A percentile compares a stretch with the other conserved stretches of the same genome.
Conservation (phyloP, 1,284 basidiomycete species). For the Malassezia nana region DNA sequence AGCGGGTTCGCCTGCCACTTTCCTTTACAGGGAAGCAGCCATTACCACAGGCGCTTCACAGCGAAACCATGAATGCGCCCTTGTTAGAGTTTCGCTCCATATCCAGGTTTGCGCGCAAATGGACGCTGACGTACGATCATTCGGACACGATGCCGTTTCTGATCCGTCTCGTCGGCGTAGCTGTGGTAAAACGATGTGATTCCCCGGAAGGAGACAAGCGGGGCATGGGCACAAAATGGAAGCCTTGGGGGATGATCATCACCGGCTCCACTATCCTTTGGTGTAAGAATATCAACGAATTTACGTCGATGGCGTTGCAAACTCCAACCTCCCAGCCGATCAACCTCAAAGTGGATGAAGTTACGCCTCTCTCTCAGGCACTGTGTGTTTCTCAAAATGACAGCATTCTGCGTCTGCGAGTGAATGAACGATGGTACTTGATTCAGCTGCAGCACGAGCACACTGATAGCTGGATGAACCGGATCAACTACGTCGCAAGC, state of each 20-base stretch:
- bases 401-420: background rate
- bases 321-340: background rate
- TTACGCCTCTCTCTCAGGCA: background rate
- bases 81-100: background rate
- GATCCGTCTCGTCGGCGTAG: background rate
- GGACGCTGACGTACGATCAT: background rate
- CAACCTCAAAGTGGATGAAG: background rate
- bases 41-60: constrained; percentile 49
- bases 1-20: background rate
- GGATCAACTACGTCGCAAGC: constrained; percentile 6
- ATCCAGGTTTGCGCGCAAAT: background rate
- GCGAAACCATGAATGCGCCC: background rate
- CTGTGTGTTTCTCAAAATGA: background rate
- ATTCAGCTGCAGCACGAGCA: background rate
- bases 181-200: background rate
- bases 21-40: constrained; percentile 43
- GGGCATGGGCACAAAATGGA: constrained; percentile 55
- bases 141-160: background rate
- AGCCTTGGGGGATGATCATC: constrained; percentile 70
- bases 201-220: background rate
- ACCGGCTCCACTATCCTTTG: constrained; percentile 83
- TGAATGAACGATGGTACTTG: background rate
- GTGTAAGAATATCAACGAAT: constrained; percentile 61
- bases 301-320: background rate
- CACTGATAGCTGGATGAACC: background rate